Base-by-base conservation (phyloP, 345 rosid genomes). In the Orychophragmus violaceus region DNA sequence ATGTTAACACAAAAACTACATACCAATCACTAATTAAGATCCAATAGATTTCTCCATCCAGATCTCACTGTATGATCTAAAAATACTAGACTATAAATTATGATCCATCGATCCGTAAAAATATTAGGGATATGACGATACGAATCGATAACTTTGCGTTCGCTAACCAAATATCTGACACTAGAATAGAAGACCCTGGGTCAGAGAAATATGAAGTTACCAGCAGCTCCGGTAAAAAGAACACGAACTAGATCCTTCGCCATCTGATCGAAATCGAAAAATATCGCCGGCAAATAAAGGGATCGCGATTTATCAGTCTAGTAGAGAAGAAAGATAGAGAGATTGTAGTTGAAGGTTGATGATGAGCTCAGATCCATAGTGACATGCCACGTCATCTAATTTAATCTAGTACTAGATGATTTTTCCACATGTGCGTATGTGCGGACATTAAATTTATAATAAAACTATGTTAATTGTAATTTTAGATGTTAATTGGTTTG, bases 161-260 rank as follows among this genome's bases (percentile, higher is more conserved):
- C n/a, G 14, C 27, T 30, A 66, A 50, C 6, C 4, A 7, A n/a
- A 48, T 56, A 57, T n/a, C 22, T 5, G 5, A 22, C 8, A 25
- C 6, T 3, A 24, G 0, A 28, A 10, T 2, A 52, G 17, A 37
- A 36, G 5, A 11, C 8, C 16, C 13, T 8, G 51, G 66, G 65
- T 58, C 21, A 50, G 44, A 54, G 22, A 41, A 3, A 59, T 41
- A 19, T 8, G 14, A 46, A 45, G 5, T 8, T 82, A 94, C 99
- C 99, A 71, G 97, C 99, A 68, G 99, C 99, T 6, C 96, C 99
- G 19, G 97, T 94, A 66, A 94, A 96, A 66, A 94, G 99, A 68
- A 94, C 95, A 82, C 96, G 97, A 59, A 80, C 92, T 29, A 95
- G 97, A 27, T 88, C 92, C 77, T 83, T 88, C 41, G 87, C 97